Percentiles rank a stretch among this genome's conserved stretches.
These are phyloP conservation scores for Boechera stricta DNA, from an alignment of 345 rosid species.

Conservation along the genomic window DNA sequence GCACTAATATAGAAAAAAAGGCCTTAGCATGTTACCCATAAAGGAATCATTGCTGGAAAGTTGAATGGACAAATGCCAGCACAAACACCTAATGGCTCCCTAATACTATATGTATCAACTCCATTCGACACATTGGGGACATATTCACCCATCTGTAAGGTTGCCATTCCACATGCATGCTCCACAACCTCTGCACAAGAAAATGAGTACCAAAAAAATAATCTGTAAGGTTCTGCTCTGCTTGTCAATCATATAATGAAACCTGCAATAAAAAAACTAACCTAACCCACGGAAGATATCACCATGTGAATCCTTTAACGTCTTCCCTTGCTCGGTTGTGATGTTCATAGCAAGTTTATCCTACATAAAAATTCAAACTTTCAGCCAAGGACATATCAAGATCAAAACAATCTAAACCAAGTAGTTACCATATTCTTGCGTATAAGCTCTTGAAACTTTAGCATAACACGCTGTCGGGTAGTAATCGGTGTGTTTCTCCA, in stretches of 20 bases:
- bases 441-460: slow-evolving; percentile 93
- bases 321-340: slow-evolving; percentile 96
- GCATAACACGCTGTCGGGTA: slow-evolving; percentile 85
- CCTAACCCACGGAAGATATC: slow-evolving; percentile 98
- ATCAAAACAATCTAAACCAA: neutral
- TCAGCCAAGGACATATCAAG: slow-evolving; percentile 9
- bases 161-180: slow-evolving; percentile 98
- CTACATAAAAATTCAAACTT: slow-evolving; percentile 46
- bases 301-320: slow-evolving; percentile 96
- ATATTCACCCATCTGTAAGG: slow-evolving; percentile 96
- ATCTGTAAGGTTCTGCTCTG: neutral
- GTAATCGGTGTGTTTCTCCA: slow-evolving; percentile 95
- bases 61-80: slow-evolving; percentile 99
- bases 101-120: slow-evolving; percentile 87
- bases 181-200: slow-evolving; percentile 86
- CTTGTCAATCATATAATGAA: slow-evolving; percentile 12
- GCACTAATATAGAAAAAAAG: neutral
- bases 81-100: slow-evolving; percentile 98
- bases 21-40: slow-evolving; percentile 66
- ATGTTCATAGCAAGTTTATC: slow-evolving; percentile 91
- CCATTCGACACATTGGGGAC: slow-evolving; percentile 88
- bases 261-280: slow-evolving; percentile 39
- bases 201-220: neutral
- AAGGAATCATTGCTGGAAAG: slow-evolving; percentile 99
- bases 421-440: slow-evolving; percentile 76